Evolutionary conservation across 495 filamentous ascomycete genomes (phyloP), one percentile per base, ranked within the genome.

Genomic region (Pyrenula massariospora): DNA sequence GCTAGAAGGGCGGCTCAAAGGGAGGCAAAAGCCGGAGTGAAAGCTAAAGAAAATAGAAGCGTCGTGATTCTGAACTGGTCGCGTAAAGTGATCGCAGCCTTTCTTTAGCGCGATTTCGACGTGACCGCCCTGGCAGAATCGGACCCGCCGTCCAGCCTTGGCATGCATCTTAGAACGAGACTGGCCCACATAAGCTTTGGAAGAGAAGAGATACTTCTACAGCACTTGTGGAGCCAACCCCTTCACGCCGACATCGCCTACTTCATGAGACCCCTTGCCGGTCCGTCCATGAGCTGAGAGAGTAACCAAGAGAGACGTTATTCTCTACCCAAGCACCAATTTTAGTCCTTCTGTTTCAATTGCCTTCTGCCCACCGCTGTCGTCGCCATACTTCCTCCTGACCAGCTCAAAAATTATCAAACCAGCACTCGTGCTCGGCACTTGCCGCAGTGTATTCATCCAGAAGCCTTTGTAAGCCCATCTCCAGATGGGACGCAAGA

Each of bases 391-490:
- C 67, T 87, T 86, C 54, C 91, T 77, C 59, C 91, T 75, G 21
- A 95, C 83, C 31, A 96, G 59, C 67, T 96, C 91, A 65, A 96
- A 96, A 51, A 93, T 89, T 58, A 96, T 86, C 55, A 96, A 66
- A 0, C 89, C 91, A 1, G 91, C 90, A 62, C 87, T 91, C 2
- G 91, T 94, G 65, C 88, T 91, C 15, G 91, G 91, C 42, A 95
- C 85, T 69, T 93, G 88, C 47, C 84, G 77, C 49, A 94, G 74
- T 2, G 88, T 88, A 56, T 78, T 84, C 69, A 77, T 77, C 65
- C 84, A 73, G 65, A 95, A 94, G 5, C 84, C 88, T 15, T 77
- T 76, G 66, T 87, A 96, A 19, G 95, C 65, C 86, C 88, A 95
- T 23, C 77, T 65, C 78, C 87, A 84, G 5, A 42, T 15, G 8